These are phyloP conservation scores for Colletotrichum destructivum DNA, from an alignment of 2,329 filamentous ascomycete genomes.

Conservation along the genomic window DNA sequence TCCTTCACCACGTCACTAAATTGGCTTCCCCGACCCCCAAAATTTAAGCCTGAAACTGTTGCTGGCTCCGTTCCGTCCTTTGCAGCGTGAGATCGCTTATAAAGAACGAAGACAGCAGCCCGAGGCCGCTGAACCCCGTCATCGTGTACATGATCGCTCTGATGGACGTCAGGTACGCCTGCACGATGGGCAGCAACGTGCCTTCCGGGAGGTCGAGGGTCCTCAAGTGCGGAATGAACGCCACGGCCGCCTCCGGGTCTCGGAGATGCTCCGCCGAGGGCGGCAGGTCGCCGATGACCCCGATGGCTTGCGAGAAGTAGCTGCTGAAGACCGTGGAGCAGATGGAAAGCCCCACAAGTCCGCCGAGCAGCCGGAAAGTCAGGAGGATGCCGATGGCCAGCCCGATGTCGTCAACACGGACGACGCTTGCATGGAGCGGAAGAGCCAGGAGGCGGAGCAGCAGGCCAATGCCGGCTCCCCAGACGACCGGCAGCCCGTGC, in stretches of 20 bases:
- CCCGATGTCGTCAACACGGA: background rate
- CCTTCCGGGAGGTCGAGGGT: background rate
- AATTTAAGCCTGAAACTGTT: too few relatives aligned
- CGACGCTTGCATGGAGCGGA: background rate
- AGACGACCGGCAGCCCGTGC: background rate
- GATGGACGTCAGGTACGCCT: background rate
- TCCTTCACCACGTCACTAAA: too few relatives aligned
- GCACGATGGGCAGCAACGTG: background rate
- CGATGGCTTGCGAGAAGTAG: background rate
- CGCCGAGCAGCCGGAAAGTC: background rate
- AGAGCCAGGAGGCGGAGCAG: background rate
- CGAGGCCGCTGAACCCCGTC: background rate
- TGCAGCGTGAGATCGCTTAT: background rate
- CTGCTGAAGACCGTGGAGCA: background rate
- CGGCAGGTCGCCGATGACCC: background rate
- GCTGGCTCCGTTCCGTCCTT: background rate
- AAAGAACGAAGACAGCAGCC: background rate
- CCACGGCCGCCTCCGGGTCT: background rate
- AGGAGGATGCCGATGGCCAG: background rate
- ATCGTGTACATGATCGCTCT: background rate
- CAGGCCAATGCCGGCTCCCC: background rate
- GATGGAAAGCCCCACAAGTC: background rate
- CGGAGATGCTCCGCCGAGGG: background rate
- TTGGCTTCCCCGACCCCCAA: too few relatives aligned
- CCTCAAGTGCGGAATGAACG: background rate